Percentiles rank a stretch among this genome's conserved stretches.
phyloP scores from a whole-genome alignment of 2,329 filamentous ascomycete genomes.

The Xylaria sp. region DNA sequence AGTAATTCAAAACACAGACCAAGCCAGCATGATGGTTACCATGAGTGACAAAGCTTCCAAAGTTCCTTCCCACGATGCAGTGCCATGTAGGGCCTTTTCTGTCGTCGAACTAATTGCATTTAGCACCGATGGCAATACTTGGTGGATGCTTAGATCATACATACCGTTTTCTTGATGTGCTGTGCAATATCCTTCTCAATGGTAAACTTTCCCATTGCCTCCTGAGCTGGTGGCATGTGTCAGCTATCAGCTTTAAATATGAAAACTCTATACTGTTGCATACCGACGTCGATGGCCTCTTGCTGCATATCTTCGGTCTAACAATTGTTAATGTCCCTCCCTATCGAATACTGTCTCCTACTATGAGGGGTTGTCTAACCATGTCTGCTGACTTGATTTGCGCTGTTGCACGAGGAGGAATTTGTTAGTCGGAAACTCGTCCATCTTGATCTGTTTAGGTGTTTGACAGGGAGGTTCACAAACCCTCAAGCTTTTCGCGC shows the following conservation, averaged over 20 bases:
- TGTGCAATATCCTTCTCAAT: conserved; percentile 61
- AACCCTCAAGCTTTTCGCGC: conserved; percentile 44
- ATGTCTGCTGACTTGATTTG: conserved; percentile 99
- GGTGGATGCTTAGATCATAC: neutral
- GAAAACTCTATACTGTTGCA: conserved; percentile 45
- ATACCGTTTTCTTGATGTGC: conserved; percentile 45
- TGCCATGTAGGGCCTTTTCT: conserved; percentile 99
- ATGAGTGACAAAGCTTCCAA: conserved; percentile 98
- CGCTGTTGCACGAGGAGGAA: conserved; percentile 57
- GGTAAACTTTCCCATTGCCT: conserved; percentile 67
- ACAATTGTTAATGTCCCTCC: conserved; percentile 18
- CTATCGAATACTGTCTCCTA: conserved; percentile 12
- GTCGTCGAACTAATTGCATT: conserved; percentile 77
- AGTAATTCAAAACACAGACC: conserved; percentile 11
- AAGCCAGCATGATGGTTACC: conserved; percentile 59
- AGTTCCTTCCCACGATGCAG: conserved; percentile 98
- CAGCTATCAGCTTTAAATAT: conserved; percentile 21
- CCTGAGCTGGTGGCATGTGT: conserved; percentile 55
- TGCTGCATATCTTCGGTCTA: conserved; percentile 97
- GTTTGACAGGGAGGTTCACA: conserved; percentile 23
- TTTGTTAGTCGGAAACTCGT: conserved; percentile 27
- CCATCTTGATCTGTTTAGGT: neutral
- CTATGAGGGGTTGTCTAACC: conserved; percentile 61
- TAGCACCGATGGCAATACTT: neutral
- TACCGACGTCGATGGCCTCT: conserved; percentile 95